phyloP scores from a whole-genome alignment of 164 flowering plant species.

The Nelumbo lutea region DNA sequence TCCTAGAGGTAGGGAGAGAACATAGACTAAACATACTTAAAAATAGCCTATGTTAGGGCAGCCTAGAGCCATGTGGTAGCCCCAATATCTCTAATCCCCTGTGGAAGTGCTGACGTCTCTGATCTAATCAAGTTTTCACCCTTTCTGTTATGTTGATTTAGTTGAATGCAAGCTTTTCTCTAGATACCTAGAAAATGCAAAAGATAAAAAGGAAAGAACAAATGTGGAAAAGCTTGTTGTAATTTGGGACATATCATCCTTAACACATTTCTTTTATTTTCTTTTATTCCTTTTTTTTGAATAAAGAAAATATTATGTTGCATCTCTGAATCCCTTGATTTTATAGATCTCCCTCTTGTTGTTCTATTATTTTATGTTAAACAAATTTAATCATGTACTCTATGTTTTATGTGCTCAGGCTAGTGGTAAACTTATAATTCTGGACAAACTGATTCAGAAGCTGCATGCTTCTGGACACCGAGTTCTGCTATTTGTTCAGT shows the following conservation, averaged over 20 bases:
- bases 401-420: constrained; percentile 43
- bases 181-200: neutral
- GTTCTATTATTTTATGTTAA: constrained; percentile 1
- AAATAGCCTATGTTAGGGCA: too few species aligned
- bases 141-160: too few species aligned
- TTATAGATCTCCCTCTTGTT: neutral
- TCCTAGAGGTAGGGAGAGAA: too few species aligned
- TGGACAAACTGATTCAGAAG: constrained; percentile 76
- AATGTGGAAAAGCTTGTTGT: neutral
- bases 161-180: too few species aligned
- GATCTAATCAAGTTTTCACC: too few species aligned
- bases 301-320: neutral
- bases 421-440: constrained; percentile 81
- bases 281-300: neutral
- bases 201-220: neutral
- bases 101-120: too few species aligned
- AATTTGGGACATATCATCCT: too few species aligned
- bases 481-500: constrained; percentile 89
- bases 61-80: too few species aligned
- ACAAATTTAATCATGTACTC: constrained; percentile 2
- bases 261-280: too few species aligned
- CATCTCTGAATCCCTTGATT: neutral
- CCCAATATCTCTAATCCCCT: too few species aligned
- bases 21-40: too few species aligned
- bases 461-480: constrained; percentile 70